Evolutionary conservation across 495 filamentous ascomycete species (phyloP).

Genomic region (Aspergillus sclerotioniger): DNA sequence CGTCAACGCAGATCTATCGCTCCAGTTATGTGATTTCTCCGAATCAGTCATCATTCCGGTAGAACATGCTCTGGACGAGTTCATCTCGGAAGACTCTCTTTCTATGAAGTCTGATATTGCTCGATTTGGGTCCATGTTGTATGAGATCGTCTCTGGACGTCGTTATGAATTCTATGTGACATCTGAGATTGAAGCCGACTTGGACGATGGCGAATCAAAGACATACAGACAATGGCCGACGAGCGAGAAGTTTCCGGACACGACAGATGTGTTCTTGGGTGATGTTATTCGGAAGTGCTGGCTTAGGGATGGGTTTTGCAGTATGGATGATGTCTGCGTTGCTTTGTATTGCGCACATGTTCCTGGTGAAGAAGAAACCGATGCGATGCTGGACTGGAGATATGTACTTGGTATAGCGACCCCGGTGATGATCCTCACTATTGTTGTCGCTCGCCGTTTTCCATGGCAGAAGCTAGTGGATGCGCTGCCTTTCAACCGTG

Average conservation of each 20-base stretch:
- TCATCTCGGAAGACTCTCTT: background rate
- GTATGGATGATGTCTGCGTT: background rate
- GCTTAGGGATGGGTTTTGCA: slow-evolving; percentile 5
- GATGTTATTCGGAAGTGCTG: slow-evolving; percentile 10
- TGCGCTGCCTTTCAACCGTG: too few relatives aligned
- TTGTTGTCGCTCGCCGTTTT: too few relatives aligned
- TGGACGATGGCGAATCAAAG: slow-evolving; percentile 1
- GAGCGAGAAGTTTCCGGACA: slow-evolving; percentile 5
- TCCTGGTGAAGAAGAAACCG: too few relatives aligned
- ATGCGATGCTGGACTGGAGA: too few relatives aligned
- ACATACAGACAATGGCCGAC: slow-evolving; percentile 8
- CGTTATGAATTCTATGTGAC: slow-evolving; percentile 6
- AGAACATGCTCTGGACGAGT: background rate
- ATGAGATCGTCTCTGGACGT: slow-evolving; percentile 2
- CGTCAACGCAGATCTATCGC: slow-evolving; percentile 27
- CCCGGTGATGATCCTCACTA: too few relatives aligned
- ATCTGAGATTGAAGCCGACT: background rate
- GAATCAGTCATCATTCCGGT: slow-evolving; percentile 14
- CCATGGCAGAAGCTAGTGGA: too few relatives aligned
- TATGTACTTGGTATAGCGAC: too few relatives aligned
- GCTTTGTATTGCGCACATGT: too few relatives aligned
- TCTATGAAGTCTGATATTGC: slow-evolving; percentile 1
- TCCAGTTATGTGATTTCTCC: slow-evolving; percentile 31
- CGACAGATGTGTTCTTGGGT: slow-evolving; percentile 2
- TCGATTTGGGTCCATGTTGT: slow-evolving; percentile 4